These are phyloP conservation scores for Bertia moriformis DNA, from an alignment of 2,329 filamentous ascomycete species.

Conservation along the genomic window DNA sequence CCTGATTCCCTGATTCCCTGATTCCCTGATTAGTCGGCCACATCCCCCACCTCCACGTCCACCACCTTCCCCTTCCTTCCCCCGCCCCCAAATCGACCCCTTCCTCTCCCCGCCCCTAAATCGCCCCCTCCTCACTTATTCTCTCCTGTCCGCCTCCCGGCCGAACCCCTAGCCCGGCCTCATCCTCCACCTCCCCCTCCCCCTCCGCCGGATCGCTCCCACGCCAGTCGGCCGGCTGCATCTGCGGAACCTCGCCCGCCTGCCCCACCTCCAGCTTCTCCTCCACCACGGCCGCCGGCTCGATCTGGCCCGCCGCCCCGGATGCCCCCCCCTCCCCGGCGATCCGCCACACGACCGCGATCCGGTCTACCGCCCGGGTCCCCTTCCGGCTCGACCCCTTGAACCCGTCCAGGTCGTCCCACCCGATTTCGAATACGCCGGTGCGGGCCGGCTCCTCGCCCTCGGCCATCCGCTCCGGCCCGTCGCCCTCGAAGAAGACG, in stretches of 20 bases:
- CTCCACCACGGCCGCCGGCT: conserved; percentile 10
- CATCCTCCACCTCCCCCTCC: too few species aligned
- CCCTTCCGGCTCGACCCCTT: conserved; percentile 79
- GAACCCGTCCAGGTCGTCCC: conserved; percentile 75
- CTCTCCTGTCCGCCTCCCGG: neutral
- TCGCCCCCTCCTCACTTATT: neutral
- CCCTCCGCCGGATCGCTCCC: too few species aligned
- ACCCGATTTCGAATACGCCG: conserved; percentile 44
- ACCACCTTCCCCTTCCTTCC: neutral
- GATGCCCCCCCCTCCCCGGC: conserved; percentile 10
- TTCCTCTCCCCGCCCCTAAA: neutral
- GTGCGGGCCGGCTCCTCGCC: conserved; percentile 50
- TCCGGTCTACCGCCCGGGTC: conserved; percentile 62
- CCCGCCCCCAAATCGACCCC: too few species aligned
- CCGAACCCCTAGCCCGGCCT: too few species aligned
- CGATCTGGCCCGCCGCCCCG: conserved; percentile 9
- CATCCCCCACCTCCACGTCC: neutral
- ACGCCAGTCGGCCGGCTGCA: neutral
- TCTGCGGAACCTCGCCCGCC: conserved; percentile 3
- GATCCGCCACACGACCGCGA: conserved; percentile 72
- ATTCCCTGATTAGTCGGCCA: too few species aligned
- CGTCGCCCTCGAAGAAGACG: conserved; percentile 73
- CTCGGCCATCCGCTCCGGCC: conserved; percentile 39
- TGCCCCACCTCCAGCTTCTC: conserved; percentile 9
- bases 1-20: too few species aligned